Evolutionary conservation across 1,284 basidiomycete genomes (phyloP), one percentile per base, ranked within the genome.

Genomic region (Golubevia pallescens): DNA sequence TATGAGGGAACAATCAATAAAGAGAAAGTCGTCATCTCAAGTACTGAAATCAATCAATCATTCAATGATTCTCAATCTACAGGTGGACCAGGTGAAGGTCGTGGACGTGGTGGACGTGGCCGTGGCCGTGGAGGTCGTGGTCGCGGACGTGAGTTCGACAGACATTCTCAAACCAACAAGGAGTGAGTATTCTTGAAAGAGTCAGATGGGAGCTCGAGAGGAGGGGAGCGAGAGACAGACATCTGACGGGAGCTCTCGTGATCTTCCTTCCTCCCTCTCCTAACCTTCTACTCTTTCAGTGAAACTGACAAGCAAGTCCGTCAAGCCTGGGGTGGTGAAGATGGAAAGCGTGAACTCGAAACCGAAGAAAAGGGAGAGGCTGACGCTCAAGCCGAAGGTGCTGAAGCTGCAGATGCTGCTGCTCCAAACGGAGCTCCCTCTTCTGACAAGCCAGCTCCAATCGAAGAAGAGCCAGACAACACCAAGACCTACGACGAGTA

Each of bases 401-500:
- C 54, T 34, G 67, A 66, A 48, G 58, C 67, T 32, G 62, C 69
- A 5, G 48, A 66, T 51, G 65, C 54, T 53, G 57, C 54, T 23
- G 59, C 62, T 28, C 63, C 66, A 38, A 60, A 63, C 32, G 58
- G 53, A 57, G 38, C 57, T 24, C 67, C 71, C 55, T 69, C 67
- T 65, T 63, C 63, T 60, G 68, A 68, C 57, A 67, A 72, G 65
- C 42, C 65, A 60, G 42, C 42, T 48, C 42, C 42, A 48, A 48
- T 48, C 42, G 80, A 75, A 58, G 81, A 84, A 73, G 80, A 81
- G 72, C 77, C 75, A 65, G 83, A 82, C 75, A 84, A 81, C 69
- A 85, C 83, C 63, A 78, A 83, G 77, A 85, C 83, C 53, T 76
- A 81, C 62, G 83, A 85, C 70, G 71, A 85, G 75, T 85, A 83